Conservation (phyloP, 1,284 basidiomycete species). For the Meripilus lineatus region DNA sequence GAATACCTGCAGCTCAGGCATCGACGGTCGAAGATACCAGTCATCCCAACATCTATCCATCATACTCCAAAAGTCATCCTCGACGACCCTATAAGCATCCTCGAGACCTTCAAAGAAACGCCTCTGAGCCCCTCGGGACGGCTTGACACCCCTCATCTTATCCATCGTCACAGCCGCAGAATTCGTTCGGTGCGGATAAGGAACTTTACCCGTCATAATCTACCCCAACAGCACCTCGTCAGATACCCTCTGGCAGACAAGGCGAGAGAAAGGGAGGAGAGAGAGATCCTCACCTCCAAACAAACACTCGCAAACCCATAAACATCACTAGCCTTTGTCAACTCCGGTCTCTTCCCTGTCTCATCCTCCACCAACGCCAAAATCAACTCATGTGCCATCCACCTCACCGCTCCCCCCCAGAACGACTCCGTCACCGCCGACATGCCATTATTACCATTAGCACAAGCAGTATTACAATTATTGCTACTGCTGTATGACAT, state of each 20-base stretch:
- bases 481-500: no score
- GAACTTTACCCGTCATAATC: slow-evolving; percentile 46
- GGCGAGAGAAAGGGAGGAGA: not conserved
- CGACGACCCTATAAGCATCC: slow-evolving; percentile 7
- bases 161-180: slow-evolving; percentile 45
- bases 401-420: slow-evolving; percentile 44
- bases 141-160: slow-evolving; percentile 45
- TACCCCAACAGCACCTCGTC: slow-evolving; percentile 15
- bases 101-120: slow-evolving; percentile 13
- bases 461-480: no score
- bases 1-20: slow-evolving; percentile 19
- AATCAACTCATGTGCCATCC: slow-evolving; percentile 52
- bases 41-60: slow-evolving; percentile 45
- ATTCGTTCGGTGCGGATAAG: slow-evolving; percentile 46
- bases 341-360: slow-evolving; percentile 40
- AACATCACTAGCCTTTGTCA: slow-evolving; percentile 49
- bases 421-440: slow-evolving; percentile 35
- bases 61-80: slow-evolving; percentile 32
- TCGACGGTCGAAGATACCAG: slow-evolving; percentile 22
- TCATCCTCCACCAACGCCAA: not conserved
- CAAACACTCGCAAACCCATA: slow-evolving; percentile 55
- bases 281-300: slow-evolving; percentile 39
- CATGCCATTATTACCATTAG: no score
- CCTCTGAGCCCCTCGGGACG: slow-evolving; percentile 25
- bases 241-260: not conserved